Percentiles rank a stretch among this genome's conserved stretches.
Evolutionary conservation across 352 stramenopile genomes (phyloP).

Genomic region (Phytophthora chlamydospora): DNA sequence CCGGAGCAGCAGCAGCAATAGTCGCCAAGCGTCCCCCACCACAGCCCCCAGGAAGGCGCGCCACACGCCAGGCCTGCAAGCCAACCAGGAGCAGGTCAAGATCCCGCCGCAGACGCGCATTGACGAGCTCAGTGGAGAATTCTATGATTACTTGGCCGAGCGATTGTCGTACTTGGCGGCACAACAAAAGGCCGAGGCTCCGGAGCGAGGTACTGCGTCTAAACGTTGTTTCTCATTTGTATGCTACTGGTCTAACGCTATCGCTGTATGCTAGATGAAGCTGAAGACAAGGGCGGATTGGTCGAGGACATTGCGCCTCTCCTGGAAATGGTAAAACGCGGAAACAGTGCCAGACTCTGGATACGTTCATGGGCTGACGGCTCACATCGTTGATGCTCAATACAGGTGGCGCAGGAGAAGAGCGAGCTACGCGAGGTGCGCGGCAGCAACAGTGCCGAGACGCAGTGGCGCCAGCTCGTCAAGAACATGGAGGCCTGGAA

Average conservation of each 20-base stretch:
- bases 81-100: constrained; percentile 67
- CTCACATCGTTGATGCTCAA: neutral
- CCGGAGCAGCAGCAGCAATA: constrained; percentile 40
- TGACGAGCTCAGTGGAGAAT: constrained; percentile 60
- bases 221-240: neutral
- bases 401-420: constrained; percentile 53
- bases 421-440: constrained; percentile 36
- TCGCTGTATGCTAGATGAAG: constrained; percentile 15
- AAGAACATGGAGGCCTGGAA: constrained; percentile 90
- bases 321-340: constrained; percentile 52
- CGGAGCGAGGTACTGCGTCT: constrained; percentile 14
- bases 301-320: constrained; percentile 41
- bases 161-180: constrained; percentile 45
- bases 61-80: constrained; percentile 50
- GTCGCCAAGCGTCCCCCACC: constrained; percentile 41
- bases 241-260: neutral
- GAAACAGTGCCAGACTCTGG: neutral
- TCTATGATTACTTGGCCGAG: constrained; percentile 66
- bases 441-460: constrained; percentile 47
- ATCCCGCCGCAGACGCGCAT: constrained; percentile 65
- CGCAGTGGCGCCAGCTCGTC: constrained; percentile 77
- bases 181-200: constrained; percentile 22
- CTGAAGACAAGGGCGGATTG: constrained; percentile 17
- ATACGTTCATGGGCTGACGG: neutral
- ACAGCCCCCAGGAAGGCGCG: constrained; percentile 34